phyloP scores from a whole-genome alignment of 2,329 filamentous ascomycete species.

The Cyphellophora attinorum region DNA sequence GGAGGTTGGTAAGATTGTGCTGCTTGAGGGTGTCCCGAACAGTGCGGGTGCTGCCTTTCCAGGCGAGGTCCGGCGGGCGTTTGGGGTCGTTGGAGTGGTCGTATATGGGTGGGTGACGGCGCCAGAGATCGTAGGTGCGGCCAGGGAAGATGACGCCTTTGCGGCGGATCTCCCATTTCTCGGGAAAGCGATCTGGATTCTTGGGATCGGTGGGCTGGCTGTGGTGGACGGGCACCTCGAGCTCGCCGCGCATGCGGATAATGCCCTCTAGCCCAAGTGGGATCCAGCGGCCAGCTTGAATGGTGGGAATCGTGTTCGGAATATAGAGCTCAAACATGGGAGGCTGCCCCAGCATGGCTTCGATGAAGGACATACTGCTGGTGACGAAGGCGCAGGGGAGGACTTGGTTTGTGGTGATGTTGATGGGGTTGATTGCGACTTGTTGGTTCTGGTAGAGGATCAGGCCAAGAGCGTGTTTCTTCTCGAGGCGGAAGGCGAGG shows the following conservation, averaged over 20 bases:
- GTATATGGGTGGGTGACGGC: too few species aligned
- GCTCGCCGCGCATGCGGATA: conserved; percentile 1
- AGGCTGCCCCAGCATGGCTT: conserved; percentile 1
- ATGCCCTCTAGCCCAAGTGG: conserved; percentile 4
- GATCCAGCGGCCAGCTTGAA: not conserved
- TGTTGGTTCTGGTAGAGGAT: conserved; percentile 1
- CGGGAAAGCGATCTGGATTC: too few species aligned
- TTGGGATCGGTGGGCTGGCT: not conserved
- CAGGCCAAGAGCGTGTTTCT: conserved; percentile 1
- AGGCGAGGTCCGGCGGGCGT: too few species aligned
- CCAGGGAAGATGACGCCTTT: conserved; percentile 1
- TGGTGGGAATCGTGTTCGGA: conserved; percentile 1
- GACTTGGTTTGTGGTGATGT: not conserved
- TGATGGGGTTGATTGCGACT: not conserved
- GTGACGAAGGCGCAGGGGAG: conserved; percentile 1
- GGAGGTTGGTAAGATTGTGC: too few species aligned
- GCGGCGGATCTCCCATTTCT: conserved; percentile 4
- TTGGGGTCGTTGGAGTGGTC: too few species aligned
- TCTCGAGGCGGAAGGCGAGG: conserved; percentile 3
- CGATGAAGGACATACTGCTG: conserved; percentile 2
- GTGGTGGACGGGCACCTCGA: not conserved
- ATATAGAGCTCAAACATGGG: conserved; percentile 6
- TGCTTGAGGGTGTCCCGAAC: too few species aligned
- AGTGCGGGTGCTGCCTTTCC: too few species aligned
- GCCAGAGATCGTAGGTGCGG: too few species aligned